Evolutionary conservation across 176 grass and related monocot species (phyloP), one percentile per base, ranked within the genome.

Genomic region (Saccharum spontaneum): DNA sequence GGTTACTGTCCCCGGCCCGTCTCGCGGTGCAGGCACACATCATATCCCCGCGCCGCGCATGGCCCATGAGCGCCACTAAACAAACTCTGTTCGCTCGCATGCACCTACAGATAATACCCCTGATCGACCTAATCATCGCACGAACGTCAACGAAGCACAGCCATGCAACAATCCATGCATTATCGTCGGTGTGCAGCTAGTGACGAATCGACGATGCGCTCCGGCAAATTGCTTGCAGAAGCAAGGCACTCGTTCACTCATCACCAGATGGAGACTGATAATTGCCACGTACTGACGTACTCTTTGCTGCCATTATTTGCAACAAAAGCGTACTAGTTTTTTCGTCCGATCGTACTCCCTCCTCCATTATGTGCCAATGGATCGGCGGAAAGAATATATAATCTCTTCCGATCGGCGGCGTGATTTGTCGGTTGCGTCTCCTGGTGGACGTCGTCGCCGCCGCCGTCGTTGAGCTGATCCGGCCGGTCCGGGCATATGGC

Each of bases 1-100:
- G 59, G 82, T 54, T 82, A 82, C 6, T 76, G 82, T 64, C 57
- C 62, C 31, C 8, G 30, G 40, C 62, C 31, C 8, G 30, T 7
- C 71, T 67, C 30, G 30, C 71, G 55, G 71, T 75, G 41, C 82
- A 75, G 59, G 18, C 44, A 23, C 54, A 54, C 44, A 50, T 74
- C 71, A 50, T 50, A 49, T 67, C 57, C 22, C 57, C 9, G 59
- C n/a, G 23, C 59, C 59, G 64, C 28, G 84, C 79, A 69, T 83
- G 84, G 78, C 55, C 84, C 79, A 28, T 52, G 79, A 67, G 82
- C 15, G 7, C 16, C 74, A 43, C 33, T 83, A 88, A 88, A 88
- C 49, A 83, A n/a, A 88, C 37, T 54, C 50, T 36, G 1, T 12
- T n/a, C 26, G 50, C 50, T 54, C 52, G 52, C 52, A 55, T 55